phyloP scores from a whole-genome alignment of 768 basidiomycete genomes.

The Psilocybe cubensis region DNA sequence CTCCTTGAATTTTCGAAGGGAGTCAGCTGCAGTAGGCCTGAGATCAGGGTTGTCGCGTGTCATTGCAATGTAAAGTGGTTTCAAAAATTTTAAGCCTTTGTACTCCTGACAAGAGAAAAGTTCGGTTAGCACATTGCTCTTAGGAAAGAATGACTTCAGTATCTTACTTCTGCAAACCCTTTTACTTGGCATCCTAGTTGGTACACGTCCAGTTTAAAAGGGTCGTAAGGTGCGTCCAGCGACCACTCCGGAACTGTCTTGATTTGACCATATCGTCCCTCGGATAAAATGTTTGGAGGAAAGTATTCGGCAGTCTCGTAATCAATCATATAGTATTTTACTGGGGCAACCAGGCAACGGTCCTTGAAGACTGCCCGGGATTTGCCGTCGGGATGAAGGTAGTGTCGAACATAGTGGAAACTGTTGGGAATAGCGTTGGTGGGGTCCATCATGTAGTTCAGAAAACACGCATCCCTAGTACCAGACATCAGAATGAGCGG shows the following conservation, averaged over 20 bases:
- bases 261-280: conserved; percentile 22
- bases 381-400: not conserved
- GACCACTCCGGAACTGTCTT: conserved; percentile 27
- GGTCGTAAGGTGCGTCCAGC: conserved; percentile 24
- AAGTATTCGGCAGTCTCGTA: conserved; percentile 22
- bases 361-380: conserved; percentile 4
- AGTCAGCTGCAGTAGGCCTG: no score
- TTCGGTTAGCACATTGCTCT: no score
- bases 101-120: no score
- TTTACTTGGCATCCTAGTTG: conserved; percentile 25
- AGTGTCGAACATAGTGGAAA: conserved; percentile 11
- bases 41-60: no score
- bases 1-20: no score
- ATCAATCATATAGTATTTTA: conserved; percentile 33
- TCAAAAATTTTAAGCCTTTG: no score
- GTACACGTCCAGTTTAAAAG: conserved; percentile 34
- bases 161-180: not conserved
- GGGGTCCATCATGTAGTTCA: conserved; percentile 24
- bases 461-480: conserved; percentile 20
- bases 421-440: conserved; percentile 16
- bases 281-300: not conserved
- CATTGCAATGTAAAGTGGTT: no score
- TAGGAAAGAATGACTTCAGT: no score
- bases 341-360: conserved; percentile 25
- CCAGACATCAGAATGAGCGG: not conserved